phyloP scores from a whole-genome alignment of 2,329 filamentous ascomycete genomes.

The Coleophoma eucalyptorum region DNA sequence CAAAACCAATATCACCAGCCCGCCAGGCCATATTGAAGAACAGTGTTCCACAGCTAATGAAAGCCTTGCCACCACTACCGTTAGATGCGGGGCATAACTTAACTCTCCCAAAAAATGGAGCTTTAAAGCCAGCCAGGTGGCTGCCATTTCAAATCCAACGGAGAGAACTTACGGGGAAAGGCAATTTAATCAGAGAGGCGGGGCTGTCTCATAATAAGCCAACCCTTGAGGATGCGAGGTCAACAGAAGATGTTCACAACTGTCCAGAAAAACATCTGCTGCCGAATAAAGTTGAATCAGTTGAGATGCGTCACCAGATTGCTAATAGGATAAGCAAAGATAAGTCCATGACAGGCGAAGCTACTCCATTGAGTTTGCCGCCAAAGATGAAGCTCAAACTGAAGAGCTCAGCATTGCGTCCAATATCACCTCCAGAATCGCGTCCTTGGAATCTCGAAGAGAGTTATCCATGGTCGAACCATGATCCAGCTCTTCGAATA shows the following conservation, averaged over 20 bases:
- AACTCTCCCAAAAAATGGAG: neutral
- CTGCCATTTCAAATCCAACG: too few relatives aligned
- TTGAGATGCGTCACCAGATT: too few relatives aligned
- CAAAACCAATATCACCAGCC: conserved; percentile 29
- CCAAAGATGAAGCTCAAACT: conserved; percentile 23
- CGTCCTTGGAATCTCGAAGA: conserved; percentile 17
- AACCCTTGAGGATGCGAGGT: too few relatives aligned
- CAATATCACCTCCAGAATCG: conserved; percentile 12
- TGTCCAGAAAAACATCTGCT: too few relatives aligned
- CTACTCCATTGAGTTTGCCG: conserved; percentile 1
- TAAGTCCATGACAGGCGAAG: too few relatives aligned
- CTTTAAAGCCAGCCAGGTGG: too few relatives aligned
- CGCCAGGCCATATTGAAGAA: conserved; percentile 28
- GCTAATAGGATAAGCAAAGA: too few relatives aligned
- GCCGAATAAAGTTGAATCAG: too few relatives aligned
- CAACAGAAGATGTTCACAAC: too few relatives aligned
- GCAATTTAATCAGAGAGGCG: too few relatives aligned
- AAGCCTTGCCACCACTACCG: conserved; percentile 25
- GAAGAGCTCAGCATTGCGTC: conserved; percentile 8
- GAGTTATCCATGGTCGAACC: conserved; percentile 16
- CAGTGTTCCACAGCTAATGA: conserved; percentile 29
- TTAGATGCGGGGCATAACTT: conserved; percentile 11
- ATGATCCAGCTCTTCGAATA: conserved; percentile 5
- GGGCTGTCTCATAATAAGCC: too few relatives aligned
- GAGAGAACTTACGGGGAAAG: too few relatives aligned